Percentiles rank a stretch among this genome's conserved stretches.
phyloP scores from a whole-genome alignment of 495 filamentous ascomycete species.

The Aspergillus ellipticus region DNA sequence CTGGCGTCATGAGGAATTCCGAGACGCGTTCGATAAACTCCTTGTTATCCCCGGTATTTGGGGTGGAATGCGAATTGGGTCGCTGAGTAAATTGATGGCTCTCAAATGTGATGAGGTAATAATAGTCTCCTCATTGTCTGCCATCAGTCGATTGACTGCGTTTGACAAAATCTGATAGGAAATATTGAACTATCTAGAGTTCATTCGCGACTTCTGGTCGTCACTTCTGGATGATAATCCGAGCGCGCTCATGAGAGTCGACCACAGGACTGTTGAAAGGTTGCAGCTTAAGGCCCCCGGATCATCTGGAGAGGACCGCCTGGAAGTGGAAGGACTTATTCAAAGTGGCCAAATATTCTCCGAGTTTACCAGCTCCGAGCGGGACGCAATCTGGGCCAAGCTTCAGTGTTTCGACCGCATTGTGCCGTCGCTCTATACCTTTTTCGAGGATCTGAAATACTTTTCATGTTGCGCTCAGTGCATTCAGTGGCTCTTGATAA shows the following conservation, averaged over 20 bases:
- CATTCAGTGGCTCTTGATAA: conserved; percentile 24
- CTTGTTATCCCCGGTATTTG: conserved; percentile 25
- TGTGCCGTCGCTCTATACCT: conserved; percentile 30
- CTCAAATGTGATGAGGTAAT: conserved; percentile 18
- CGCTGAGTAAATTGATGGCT: conserved; percentile 16
- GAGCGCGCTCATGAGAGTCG: not conserved
- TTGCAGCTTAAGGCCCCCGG: not conserved
- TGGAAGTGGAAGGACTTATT: not conserved
- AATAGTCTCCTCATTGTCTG: no score
- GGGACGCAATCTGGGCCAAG: conserved; percentile 15
- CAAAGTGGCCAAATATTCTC: conserved; percentile 19
- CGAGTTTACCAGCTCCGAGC: conserved; percentile 21
- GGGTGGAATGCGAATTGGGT: conserved; percentile 25
- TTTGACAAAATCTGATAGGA: no score
- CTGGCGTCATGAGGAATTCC: conserved; percentile 3
- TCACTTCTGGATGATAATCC: not conserved
- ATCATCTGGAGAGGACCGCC: not conserved
- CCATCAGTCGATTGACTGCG: no score
- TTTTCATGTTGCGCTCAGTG: conserved; percentile 22
- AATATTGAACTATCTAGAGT: not conserved
- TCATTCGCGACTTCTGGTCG: conserved; percentile 3
- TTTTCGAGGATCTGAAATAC: conserved; percentile 36
- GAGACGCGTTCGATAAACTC: conserved; percentile 21
- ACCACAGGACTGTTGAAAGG: conserved; percentile 3
- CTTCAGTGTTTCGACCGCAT: conserved; percentile 18